A percentile compares a stretch with the other conserved stretches of the same genome.
These are phyloP conservation scores for Talaromyces sp. DNA, from an alignment of 2,329 filamentous ascomycete genomes.

Conservation along the genomic window DNA sequence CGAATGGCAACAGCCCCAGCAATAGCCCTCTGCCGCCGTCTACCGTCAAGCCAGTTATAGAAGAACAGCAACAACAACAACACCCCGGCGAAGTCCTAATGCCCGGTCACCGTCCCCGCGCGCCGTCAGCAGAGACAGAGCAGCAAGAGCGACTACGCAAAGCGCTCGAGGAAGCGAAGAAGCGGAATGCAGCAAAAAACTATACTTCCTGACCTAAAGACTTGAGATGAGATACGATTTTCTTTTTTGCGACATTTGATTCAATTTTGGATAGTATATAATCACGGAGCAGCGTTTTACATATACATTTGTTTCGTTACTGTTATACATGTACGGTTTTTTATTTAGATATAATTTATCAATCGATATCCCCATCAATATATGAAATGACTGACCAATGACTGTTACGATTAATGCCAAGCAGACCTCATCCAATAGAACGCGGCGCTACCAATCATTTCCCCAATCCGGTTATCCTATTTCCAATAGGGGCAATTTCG, in stretches of 20 bases:
- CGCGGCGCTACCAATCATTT: background rate
- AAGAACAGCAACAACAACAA: slow-evolving; percentile 5
- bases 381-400: too few relatives aligned
- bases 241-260: background rate
- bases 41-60: background rate
- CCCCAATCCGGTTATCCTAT: background rate
- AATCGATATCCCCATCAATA: background rate
- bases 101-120: slow-evolving; percentile 20
- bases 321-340: background rate
- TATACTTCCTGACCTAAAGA: slow-evolving; percentile 13
- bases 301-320: background rate
- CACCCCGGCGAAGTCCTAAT: slow-evolving; percentile 12
- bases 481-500: background rate
- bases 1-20: background rate
- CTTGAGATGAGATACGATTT: background rate
- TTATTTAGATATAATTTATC: background rate
- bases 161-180: slow-evolving; percentile 52
- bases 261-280: background rate
- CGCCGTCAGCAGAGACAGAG: slow-evolving; percentile 29
- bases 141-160: slow-evolving; percentile 45
- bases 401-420: too few relatives aligned
- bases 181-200: slow-evolving; percentile 43
- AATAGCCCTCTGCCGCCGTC: background rate
- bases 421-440: background rate
- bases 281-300: background rate